Evolutionary conservation across 1,284 basidiomycete species (phyloP).

Genomic region (Mycena citricolor): DNA sequence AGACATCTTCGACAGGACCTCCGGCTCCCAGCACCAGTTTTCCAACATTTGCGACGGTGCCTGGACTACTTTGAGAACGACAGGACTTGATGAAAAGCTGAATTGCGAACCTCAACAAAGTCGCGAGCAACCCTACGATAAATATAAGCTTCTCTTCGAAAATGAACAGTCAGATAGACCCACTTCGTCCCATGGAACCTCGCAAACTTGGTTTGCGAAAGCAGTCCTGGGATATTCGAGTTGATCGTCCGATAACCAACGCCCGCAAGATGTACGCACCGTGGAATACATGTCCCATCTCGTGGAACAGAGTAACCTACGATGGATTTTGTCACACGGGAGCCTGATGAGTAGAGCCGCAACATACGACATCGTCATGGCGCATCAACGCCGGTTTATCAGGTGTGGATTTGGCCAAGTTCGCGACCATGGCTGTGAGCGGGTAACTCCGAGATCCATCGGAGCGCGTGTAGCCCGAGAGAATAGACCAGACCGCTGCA

Average conservation of each 20-base stretch:
- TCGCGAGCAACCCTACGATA: conserved; percentile 64
- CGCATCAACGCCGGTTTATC: conserved; percentile 81
- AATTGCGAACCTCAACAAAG: conserved; percentile 71
- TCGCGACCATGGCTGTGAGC: conserved; percentile 81
- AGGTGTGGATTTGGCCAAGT: conserved; percentile 79
- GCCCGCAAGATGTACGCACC: conserved; percentile 32
- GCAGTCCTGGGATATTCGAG: conserved; percentile 40
- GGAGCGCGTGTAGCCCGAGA: conserved; percentile 56
- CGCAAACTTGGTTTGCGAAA: conserved; percentile 69
- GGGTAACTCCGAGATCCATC: conserved; percentile 70
- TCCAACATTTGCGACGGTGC: conserved; percentile 85
- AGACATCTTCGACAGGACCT: conserved; percentile 73
- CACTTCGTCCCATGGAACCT: conserved; percentile 79
- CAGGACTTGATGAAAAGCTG: not conserved
- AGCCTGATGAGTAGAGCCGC: not conserved
- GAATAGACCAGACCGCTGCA: conserved; percentile 81
- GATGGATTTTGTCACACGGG: conserved; percentile 28
- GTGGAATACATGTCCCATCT: conserved; percentile 89
- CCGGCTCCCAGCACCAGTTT: conserved; percentile 87
- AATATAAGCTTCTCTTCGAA: conserved; percentile 1
- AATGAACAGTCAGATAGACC: conserved; percentile 16
- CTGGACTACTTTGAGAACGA: conserved; percentile 1
- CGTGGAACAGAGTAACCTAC: conserved; percentile 79
- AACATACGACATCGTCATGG: conserved; percentile 49
- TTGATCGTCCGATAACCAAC: not conserved